Conservation (phyloP, 2,329 filamentous ascomycete species). For the Volutella citrinella region DNA sequence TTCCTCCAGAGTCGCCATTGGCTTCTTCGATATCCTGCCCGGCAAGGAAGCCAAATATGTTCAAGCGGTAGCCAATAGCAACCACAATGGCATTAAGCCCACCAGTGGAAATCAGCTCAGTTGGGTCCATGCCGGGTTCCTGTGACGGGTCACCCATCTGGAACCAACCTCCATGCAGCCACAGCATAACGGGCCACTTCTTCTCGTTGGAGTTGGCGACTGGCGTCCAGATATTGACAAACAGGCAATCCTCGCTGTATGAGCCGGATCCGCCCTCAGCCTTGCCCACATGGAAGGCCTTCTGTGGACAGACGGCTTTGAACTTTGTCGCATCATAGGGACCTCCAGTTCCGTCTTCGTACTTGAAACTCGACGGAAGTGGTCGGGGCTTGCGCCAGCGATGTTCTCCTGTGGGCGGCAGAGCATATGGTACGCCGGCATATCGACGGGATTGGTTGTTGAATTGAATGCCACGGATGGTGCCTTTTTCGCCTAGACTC, state of each 20-base stretch:
- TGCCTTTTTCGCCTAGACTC: constrained; percentile 19
- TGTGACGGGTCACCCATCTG: constrained; percentile 44
- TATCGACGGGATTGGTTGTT: constrained; percentile 32
- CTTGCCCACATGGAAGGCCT: constrained; percentile 26
- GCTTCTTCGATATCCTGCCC: constrained; percentile 31
- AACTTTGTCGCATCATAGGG: constrained; percentile 36
- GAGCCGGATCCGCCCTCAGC: constrained; percentile 21
- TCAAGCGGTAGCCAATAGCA: constrained; percentile 42
- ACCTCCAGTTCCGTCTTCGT: constrained; percentile 18
- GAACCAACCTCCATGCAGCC: constrained; percentile 44
- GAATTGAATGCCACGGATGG: constrained; percentile 29
- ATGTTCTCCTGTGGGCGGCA: constrained; percentile 33
- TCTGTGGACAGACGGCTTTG: constrained; percentile 38
- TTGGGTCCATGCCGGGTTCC: constrained; percentile 38
- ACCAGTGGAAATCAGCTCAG: constrained; percentile 36
- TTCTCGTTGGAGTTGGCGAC: constrained; percentile 16
- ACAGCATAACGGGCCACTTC: constrained; percentile 31
- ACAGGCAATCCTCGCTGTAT: constrained; percentile 43
- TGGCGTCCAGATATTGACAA: constrained; percentile 46
- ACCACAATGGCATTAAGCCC: constrained; percentile 39
- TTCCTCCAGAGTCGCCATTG: constrained; percentile 23
- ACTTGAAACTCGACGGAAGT: constrained; percentile 26
- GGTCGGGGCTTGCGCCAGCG: constrained; percentile 37
- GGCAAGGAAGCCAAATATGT: constrained; percentile 47
- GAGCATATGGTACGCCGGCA: constrained; percentile 36